Evolutionary conservation across 78 protist genomes (phyloP).

Genomic region (Dictyostelium firmibasis): DNA sequence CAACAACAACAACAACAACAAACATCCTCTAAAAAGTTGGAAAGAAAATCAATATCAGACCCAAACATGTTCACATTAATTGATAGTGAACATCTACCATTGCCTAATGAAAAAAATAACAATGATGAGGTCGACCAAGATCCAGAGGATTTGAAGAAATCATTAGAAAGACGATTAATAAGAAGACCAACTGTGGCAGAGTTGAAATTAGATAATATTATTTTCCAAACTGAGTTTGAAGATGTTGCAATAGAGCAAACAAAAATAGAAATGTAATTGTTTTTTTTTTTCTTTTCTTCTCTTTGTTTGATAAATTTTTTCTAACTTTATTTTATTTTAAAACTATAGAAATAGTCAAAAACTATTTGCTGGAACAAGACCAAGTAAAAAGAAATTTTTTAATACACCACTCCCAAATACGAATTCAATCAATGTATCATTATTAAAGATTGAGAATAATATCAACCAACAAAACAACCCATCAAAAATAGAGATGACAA

Average conservation of each 20-base stretch:
- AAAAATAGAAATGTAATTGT: neutral
- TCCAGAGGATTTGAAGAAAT: slow-evolving; percentile 1
- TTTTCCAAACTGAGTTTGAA: slow-evolving; percentile 46
- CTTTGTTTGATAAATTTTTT: neutral
- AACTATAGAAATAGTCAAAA: slow-evolving; percentile 6
- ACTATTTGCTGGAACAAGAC: slow-evolving; percentile 76
- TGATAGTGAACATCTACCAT: neutral
- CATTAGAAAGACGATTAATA: slow-evolving; percentile 22
- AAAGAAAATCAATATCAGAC: slow-evolving; percentile 9
- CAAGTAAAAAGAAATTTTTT: slow-evolving; percentile 49
- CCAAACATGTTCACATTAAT: neutral
- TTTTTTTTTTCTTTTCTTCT: neutral
- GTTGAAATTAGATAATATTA: slow-evolving; percentile 39
- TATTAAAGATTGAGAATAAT: neutral
- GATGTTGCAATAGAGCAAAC: slow-evolving; percentile 65
- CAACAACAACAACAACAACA: neutral
- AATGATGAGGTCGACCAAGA: neutral
- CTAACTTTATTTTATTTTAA: neutral
- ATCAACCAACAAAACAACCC: neutral
- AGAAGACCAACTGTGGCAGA: slow-evolving; percentile 63
- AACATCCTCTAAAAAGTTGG: neutral
- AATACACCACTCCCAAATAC: neutral
- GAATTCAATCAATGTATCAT: neutral
- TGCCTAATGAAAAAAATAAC: neutral
- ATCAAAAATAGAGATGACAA: neutral